Evolutionary conservation across 805 yeast genomes (phyloP), one percentile per base, ranked within the genome.

Genomic region (Candida parachauliodes): DNA sequence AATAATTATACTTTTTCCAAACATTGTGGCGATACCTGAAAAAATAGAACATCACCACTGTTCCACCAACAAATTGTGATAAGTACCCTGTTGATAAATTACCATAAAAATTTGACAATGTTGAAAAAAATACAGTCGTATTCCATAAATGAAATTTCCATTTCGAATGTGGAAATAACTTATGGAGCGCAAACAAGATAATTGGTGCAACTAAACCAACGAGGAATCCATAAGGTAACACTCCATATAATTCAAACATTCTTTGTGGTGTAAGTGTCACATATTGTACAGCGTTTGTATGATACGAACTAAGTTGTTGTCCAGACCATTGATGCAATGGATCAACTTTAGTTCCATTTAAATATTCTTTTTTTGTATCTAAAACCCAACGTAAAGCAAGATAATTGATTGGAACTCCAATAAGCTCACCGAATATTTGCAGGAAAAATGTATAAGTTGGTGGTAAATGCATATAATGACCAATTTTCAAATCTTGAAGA

Each of bases 361-460:
- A 44, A 29, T 47, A 70, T 7, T 54, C 62, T 28, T 39, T 33
- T 39, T 70, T 71, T 22, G 61, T 51, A 3, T 42, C 42, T 23
- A 71, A 37, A 12, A 70, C 68, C 74, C 76, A 72, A 32, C 65
- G 57, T 29, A 73, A 48, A 2, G 74, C 66, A 8, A 61, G 34
- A 45, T 72, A 72, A 45, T 72, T 73, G 44, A 71, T 54, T 5
- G 77, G 73, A 15, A 70, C 68, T 7, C 77, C 77, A 22, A 74
- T 52, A 10, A 70, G 34, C 43, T 70, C 76, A 2, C 79, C 79
- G 44, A 67, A 59, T 4, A 73, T 41, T 47, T 75, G 79, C 0
- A 74, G 66, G 29, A 69, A 59, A 43, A 74, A 74, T 3, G 74
- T 71, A 2, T 59, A 51, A 22, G 54, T 61, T 1, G 79, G 79